Percentiles rank a stretch among this genome's conserved stretches.
phyloP scores from a whole-genome alignment of 2,329 filamentous ascomycete species.

The Fusarium oxysporum region DNA sequence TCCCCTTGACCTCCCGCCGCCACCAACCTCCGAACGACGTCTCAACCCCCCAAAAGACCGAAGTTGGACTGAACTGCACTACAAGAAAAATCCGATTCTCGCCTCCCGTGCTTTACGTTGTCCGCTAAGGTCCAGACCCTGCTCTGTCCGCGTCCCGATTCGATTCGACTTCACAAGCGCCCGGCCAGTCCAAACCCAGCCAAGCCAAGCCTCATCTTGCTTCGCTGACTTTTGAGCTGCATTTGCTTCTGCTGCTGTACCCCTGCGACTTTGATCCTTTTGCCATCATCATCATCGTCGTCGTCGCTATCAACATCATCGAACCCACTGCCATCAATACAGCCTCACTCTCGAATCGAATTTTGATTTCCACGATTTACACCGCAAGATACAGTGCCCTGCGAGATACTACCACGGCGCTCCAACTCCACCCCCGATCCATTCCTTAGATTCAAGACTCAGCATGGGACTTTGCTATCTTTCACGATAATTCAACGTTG shows the following conservation, averaged over 20 bases:
- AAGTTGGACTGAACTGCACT: slow-evolving; percentile 24
- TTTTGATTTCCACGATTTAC: background rate
- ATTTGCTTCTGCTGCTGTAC: slow-evolving; percentile 27
- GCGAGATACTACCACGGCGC: slow-evolving; percentile 37
- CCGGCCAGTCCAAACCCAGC: slow-evolving; percentile 15
- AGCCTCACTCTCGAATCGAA: background rate
- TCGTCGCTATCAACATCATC: background rate
- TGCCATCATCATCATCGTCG: slow-evolving; percentile 19
- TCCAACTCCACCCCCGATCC: slow-evolving; percentile 41
- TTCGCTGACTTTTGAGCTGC: slow-evolving; percentile 36
- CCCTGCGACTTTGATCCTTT: slow-evolving; percentile 20
- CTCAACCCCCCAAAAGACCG: background rate
- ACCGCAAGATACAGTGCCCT: slow-evolving; percentile 35
- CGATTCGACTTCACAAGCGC: slow-evolving; percentile 37
- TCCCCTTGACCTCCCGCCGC: slow-evolving; percentile 33
- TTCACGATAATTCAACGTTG: slow-evolving; percentile 47
- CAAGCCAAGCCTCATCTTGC: slow-evolving; percentile 37
- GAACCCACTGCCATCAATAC: background rate
- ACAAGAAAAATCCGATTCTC: slow-evolving; percentile 35
- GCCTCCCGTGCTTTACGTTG: slow-evolving; percentile 41
- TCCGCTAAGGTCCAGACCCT: slow-evolving; percentile 41
- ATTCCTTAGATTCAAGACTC: slow-evolving; percentile 41
- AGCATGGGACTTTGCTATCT: slow-evolving; percentile 47
- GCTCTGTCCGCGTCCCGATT: slow-evolving; percentile 39
- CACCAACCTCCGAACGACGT: slow-evolving; percentile 30